Conservation (phyloP, 2,329 filamentous ascomycete species). For the Alternaria atra region DNA sequence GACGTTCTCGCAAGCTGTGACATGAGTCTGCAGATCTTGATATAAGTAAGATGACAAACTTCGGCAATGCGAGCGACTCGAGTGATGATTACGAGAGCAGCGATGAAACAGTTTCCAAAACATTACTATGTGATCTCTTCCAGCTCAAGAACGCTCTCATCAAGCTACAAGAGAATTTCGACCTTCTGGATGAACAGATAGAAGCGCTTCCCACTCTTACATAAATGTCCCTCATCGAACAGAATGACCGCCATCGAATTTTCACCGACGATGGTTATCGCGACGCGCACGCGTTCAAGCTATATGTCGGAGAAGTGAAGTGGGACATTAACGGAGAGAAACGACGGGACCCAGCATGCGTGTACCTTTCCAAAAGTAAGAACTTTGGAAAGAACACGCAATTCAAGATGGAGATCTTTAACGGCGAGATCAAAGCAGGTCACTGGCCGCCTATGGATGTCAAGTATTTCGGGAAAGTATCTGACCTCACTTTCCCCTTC, state of each 20-base stretch:
- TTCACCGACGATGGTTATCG: neutral
- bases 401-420: neutral
- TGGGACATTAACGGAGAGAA: neutral
- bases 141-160: neutral
- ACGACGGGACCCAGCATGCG: neutral
- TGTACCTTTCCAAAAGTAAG: neutral
- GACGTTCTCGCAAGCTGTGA: too few species aligned
- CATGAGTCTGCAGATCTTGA: neutral
- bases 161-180: too few species aligned
- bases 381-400: neutral
- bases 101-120: neutral
- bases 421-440: neutral
- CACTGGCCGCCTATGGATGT: neutral
- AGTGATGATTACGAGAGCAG: neutral
- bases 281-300: neutral
- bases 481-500: neutral
- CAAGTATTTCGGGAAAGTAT: neutral
- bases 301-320: neutral
- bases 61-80: neutral
- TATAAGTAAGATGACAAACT: neutral
- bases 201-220: neutral
- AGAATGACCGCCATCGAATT: neutral
- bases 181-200: too few species aligned
- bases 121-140: neutral
- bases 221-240: neutral